Evolutionary conservation across 148 eudicot genomes (phyloP).

Genomic region (Fagopyrum homotropicum): DNA sequence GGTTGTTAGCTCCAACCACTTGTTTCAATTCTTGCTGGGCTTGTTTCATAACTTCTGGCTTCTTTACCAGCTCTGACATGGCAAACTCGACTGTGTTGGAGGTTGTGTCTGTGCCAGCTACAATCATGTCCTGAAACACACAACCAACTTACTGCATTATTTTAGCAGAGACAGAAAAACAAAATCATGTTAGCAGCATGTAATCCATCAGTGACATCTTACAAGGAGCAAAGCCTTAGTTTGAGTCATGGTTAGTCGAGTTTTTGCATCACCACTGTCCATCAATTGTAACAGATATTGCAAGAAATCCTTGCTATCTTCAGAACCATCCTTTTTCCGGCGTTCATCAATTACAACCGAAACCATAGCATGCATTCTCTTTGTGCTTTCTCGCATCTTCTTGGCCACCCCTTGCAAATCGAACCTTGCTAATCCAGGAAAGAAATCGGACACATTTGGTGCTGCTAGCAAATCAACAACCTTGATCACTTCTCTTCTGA

Average conservation of each 20-base stretch:
- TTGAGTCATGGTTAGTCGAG: constrained; percentile 38
- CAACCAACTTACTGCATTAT: background rate
- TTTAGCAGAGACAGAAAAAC: too few species aligned
- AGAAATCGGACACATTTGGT: constrained; percentile 17
- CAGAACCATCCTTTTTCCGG: constrained; percentile 1
- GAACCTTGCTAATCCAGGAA: constrained; percentile 3
- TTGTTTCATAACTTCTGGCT: constrained; percentile 38
- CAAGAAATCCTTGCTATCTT: constrained; percentile 40
- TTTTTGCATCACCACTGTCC: constrained; percentile 32
- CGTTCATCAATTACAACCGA: constrained; percentile 45
- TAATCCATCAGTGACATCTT: background rate
- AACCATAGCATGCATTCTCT: background rate
- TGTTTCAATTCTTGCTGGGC: constrained; percentile 42
- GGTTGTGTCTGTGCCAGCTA: constrained; percentile 66
- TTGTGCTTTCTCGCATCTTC: constrained; percentile 1
- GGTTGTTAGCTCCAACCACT: constrained; percentile 35
- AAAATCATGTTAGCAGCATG: too few species aligned
- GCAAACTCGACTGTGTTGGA: constrained; percentile 48
- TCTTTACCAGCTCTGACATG: constrained; percentile 54
- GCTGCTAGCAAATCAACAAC: constrained; percentile 2
- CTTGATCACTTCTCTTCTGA: constrained; percentile 39
- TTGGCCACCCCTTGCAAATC: constrained; percentile 17
- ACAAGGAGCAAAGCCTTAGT: constrained; percentile 60
- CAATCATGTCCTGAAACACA: constrained; percentile 47
- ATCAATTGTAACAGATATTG: constrained; percentile 43